phyloP scores from a whole-genome alignment of 2,329 filamentous ascomycete species.

The Penicillium corylophilum region DNA sequence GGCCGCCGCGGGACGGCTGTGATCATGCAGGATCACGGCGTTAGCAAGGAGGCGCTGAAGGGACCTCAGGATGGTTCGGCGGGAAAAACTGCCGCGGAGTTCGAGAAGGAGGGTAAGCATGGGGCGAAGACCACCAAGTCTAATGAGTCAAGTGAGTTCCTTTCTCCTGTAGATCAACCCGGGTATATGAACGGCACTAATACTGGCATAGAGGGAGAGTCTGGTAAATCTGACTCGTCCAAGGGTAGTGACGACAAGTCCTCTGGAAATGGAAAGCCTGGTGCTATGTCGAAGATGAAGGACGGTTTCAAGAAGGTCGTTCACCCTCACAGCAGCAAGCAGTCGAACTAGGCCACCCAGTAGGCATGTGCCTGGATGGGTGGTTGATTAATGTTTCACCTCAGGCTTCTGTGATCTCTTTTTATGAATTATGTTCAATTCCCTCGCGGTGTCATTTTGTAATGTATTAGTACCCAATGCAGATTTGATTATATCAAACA shows the following conservation, averaged over 20 bases:
- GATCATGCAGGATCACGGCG: constrained; percentile 3
- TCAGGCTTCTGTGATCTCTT: not conserved
- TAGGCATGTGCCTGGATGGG: not conserved
- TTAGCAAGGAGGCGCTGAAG: constrained; percentile 31
- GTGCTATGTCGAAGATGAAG: constrained; percentile 23
- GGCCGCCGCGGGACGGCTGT: not conserved
- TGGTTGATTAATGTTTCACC: not conserved
- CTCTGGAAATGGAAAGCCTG: constrained; percentile 12
- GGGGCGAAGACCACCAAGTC: constrained; percentile 2
- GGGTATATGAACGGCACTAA: not conserved
- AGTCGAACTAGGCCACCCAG: not conserved
- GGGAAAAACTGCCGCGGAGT: constrained; percentile 26
- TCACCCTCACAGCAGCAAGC: constrained; percentile 6
- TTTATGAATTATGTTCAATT: not conserved
- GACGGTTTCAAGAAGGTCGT: constrained; percentile 23
- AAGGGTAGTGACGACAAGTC: constrained; percentile 10
- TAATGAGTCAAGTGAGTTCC: constrained; percentile 5
- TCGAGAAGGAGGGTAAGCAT: constrained; percentile 28
- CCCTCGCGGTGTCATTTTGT: not conserved
- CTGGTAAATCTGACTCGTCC: not conserved
- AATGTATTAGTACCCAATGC: constrained; percentile 10
- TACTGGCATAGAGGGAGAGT: not conserved
- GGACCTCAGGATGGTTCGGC: constrained; percentile 27
- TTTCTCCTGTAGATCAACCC: not conserved
- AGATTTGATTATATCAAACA: not conserved